phyloP scores from a whole-genome alignment of 2,329 filamentous ascomycete species.

The Cryphonectria naterciae region DNA sequence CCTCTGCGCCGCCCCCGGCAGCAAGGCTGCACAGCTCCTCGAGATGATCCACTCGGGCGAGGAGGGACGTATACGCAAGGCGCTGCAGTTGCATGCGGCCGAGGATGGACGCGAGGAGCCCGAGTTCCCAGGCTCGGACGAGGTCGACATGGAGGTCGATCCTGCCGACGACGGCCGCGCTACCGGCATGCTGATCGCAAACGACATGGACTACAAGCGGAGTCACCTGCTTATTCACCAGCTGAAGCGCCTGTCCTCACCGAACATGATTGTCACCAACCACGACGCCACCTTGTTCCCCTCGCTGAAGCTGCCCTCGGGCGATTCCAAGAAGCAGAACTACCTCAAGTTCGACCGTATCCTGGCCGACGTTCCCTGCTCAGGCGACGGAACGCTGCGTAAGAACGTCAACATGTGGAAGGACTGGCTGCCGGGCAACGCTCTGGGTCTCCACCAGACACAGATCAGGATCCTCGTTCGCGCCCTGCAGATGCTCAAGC shows the following conservation, averaged over 20 bases:
- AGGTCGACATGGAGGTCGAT: conserved; percentile 60
- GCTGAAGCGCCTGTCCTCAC: conserved; percentile 94
- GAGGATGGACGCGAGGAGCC: conserved; percentile 61
- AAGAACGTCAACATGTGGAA: conserved; percentile 96
- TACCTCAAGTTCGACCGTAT: conserved; percentile 98
- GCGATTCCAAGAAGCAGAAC: conserved; percentile 55
- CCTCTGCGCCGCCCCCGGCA: conserved; percentile 94
- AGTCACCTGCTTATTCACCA: conserved; percentile 98
- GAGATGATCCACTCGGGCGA: conserved; percentile 94
- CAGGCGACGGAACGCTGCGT: conserved; percentile 88
- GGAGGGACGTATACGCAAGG: conserved; percentile 79
- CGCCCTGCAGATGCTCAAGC: conserved; percentile 93
- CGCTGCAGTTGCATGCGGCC: conserved; percentile 65
- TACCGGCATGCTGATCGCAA: conserved; percentile 90
- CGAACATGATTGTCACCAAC: conserved; percentile 95
- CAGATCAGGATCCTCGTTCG: conserved; percentile 90
- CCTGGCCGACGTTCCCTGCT: conserved; percentile 94
- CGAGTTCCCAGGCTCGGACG: conserved; percentile 50
- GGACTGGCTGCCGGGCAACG: conserved; percentile 89
- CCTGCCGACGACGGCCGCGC: conserved; percentile 79
- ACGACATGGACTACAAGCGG: conserved; percentile 95
- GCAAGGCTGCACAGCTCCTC: conserved; percentile 93
- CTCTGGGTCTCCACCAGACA: conserved; percentile 81
- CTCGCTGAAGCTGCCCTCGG: conserved; percentile 78
- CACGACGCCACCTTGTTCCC: conserved; percentile 97